Percentiles rank a stretch among this genome's conserved stretches.
Evolutionary conservation across 305 asterid species (phyloP).

Genomic region (Caryopteris hybrid): DNA sequence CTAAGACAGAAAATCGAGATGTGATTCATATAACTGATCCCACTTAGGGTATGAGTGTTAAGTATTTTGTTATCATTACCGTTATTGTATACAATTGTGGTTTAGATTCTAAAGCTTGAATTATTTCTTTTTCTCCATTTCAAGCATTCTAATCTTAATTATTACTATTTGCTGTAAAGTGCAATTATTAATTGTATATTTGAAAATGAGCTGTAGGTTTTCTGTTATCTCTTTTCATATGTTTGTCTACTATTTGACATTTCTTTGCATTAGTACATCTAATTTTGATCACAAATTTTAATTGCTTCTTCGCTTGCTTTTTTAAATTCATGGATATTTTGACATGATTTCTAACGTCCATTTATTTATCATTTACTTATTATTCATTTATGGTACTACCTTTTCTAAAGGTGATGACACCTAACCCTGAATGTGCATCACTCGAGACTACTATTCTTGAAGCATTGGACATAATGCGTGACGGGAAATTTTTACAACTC

Average conservation of each 20-base stretch:
- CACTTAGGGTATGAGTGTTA: no score
- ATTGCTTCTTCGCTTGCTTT: slow-evolving; percentile 9
- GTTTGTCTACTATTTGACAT: no score
- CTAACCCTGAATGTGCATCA: slow-evolving; percentile 82
- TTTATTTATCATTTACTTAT: slow-evolving; percentile 9
- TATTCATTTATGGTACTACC: slow-evolving; percentile 8
- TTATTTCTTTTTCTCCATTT: not conserved
- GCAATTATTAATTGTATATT: no score
- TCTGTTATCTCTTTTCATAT: no score
- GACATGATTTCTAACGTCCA: not conserved
- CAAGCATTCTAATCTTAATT: not conserved
- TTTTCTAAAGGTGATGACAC: slow-evolving; percentile 81
- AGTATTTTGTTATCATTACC: no score
- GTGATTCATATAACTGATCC: no score
- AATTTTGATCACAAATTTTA: not conserved
- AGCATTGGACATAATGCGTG: slow-evolving; percentile 90
- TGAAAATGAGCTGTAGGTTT: not conserved
- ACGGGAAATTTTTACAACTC: slow-evolving; percentile 82
- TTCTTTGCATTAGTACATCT: not conserved
- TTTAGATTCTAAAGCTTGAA: no score
- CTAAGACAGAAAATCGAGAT: no score
- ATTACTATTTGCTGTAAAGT: no score
- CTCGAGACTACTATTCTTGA: slow-evolving; percentile 80
- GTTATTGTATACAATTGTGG: not conserved
- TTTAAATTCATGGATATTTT: not conserved